These are phyloP conservation scores for Trichosporon asahii DNA, from an alignment of 1,284 basidiomycete species.

Conservation along the genomic window DNA sequence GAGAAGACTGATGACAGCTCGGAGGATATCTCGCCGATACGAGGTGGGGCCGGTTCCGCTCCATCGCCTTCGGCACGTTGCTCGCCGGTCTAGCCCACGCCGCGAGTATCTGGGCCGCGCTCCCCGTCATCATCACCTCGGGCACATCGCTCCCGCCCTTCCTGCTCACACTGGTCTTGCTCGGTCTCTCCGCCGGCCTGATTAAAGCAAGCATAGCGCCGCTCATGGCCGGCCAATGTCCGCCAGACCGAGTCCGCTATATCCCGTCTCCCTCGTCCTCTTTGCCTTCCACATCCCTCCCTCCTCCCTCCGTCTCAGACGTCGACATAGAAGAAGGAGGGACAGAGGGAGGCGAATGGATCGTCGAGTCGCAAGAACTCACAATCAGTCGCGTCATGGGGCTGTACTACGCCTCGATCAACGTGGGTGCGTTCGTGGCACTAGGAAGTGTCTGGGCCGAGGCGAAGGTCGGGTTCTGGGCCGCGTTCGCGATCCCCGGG, in stretches of 20 bases:
- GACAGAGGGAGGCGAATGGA: background rate
- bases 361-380: background rate
- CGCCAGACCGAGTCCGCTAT: background rate
- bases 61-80: slow-evolving; percentile 23
- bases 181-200: background rate
- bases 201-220: background rate
- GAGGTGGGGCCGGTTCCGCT: slow-evolving; percentile 28
- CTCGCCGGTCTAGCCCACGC: slow-evolving; percentile 14
- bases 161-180: background rate
- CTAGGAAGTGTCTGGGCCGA: background rate
- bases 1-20: background rate
- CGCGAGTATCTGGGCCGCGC: background rate
- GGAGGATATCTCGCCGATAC: slow-evolving; percentile 27
- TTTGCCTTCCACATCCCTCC: no score
- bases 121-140: background rate
- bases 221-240: background rate
- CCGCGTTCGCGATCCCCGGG: slow-evolving; percentile 29
- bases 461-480: slow-evolving; percentile 28
- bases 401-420: background rate
- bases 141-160: background rate
- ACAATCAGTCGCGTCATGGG: background rate
- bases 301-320: background rate
- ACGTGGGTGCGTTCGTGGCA: background rate
- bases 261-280: no score
- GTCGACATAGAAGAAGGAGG: background rate